Percentiles rank a stretch among this genome's conserved stretches.
Conservation (phyloP, 2,329 filamentous ascomycete genomes). For the Exutisphaerella laricina region DNA sequence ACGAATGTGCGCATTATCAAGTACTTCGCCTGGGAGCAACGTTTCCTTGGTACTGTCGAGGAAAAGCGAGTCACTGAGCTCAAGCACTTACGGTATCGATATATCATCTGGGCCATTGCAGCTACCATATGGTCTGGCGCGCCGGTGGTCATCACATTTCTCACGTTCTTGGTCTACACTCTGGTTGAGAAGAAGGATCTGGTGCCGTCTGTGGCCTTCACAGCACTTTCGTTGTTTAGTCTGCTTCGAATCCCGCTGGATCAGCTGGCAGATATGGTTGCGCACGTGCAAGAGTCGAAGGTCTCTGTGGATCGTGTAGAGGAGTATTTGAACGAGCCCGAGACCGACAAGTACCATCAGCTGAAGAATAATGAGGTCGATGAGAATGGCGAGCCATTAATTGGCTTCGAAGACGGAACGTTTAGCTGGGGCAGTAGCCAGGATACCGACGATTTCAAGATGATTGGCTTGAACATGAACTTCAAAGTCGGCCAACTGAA, state of each 20-base stretch:
- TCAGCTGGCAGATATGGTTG: constrained; percentile 96
- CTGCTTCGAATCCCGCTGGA: constrained; percentile 89
- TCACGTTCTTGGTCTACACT: constrained; percentile 92
- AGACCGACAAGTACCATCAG: constrained; percentile 92
- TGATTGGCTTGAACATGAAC: constrained; percentile 75
- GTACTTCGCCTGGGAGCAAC: constrained; percentile 96
- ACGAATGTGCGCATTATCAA: constrained; percentile 99
- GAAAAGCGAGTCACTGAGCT: constrained; percentile 81
- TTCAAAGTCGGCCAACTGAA: constrained; percentile 86
- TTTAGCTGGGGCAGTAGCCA: constrained; percentile 74
- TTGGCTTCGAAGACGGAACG: constrained; percentile 78
- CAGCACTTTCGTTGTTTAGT: constrained; percentile 91
- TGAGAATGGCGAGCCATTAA: constrained; percentile 63
- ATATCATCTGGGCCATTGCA: constrained; percentile 84
- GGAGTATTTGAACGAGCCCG: constrained; percentile 85
- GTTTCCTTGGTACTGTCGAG: constrained; percentile 78
- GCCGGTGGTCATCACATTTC: constrained; percentile 90
- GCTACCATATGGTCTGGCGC: constrained; percentile 96
- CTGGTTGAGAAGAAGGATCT: constrained; percentile 82
- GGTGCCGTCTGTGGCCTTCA: constrained; percentile 90
- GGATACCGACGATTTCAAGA: constrained; percentile 52
- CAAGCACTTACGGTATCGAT: constrained; percentile 69
- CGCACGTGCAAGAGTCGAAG: constrained; percentile 94
- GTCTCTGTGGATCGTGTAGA: constrained; percentile 96
- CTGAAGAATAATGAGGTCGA: constrained; percentile 65